Base-by-base conservation (phyloP, 768 basidiomycete genomes). In the Hericium alpestre region DNA sequence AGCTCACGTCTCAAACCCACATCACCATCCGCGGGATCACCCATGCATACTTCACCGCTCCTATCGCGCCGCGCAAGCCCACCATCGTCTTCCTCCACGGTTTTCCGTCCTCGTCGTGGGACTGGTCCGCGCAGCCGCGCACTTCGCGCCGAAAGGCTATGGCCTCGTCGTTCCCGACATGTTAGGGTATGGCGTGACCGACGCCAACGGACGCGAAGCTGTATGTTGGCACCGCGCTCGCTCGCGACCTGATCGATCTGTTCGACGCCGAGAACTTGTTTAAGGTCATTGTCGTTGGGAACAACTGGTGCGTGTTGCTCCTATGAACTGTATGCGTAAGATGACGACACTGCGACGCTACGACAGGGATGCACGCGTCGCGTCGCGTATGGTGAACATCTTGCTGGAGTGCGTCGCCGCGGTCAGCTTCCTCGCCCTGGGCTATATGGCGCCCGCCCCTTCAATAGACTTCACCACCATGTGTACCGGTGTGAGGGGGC, bases 111-210 rank as follows among this genome's bases (percentile, higher is more conserved):
- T 69, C 71, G 12, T 70, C 74, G 49, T 55, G 50, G 49, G 73
- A 73, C 57, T 79, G 79, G 78, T 67, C 69, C 46, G 60, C 67
- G 38, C 72, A 76, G 68, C 75, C 55, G 58, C 67, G 51, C 68
- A 68, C 64, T 71, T 79, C 63, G 56, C 66, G 47, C 63, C 66
- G 37, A 65, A 65, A 55, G 78, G 78, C 22, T 77, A 75, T 43
- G 73, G 76, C 13, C 23, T 78, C 13, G 63, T 80, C 51, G 73
- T 70, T 13, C 78, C 77, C 0, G 79, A 80, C 61, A 70, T 77
- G 60, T 70, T 80, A 11, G 78, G 79, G 5, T 72, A 69, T 37
- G 78, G 76, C 16, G 70, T 63, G 20, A 78, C 78, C 2, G 70
- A 71, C 58, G 61, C 71, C 77, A 10, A 58, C 53, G 0, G 67